Evolutionary conservation across 2,329 filamentous ascomycete species (phyloP), one percentile per base, ranked within the genome.

Genomic region (Aspergillus alliaceus): DNA sequence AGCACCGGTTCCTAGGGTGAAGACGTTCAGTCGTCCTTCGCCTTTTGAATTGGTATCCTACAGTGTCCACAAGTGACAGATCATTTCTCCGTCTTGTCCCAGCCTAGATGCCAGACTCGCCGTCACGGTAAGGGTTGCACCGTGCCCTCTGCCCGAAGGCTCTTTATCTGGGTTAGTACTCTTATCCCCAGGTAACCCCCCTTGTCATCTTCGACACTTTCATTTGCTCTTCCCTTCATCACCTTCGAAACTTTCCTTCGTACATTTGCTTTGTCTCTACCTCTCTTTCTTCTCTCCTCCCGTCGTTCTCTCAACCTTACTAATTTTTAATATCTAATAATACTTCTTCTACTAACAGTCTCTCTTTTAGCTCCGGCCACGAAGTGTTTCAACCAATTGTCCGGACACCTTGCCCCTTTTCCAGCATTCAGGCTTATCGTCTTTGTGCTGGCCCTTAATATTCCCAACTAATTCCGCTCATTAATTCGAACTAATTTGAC

Each of bases 391-490:
- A 63, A 64, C 40, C 59, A 68, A 64, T 68, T 64, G 57, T 65
- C 59, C 60, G 56, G 62, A 62, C 64, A 66, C 59, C 60, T 62
- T 63, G n/a, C 63, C 51, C 60, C 59, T 53, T 64, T 60, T 64
- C 64, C 71, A 70, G 69, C 69, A 69, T 68, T 60, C 60, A 66
- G 72, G 72, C 72, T 77, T 27, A 74, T 75, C 64, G 64, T 74
- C 74, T 71, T 56, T 55, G 66, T 68, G 67, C 73, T 75, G 75
- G 68, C 75, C 72, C 73, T 80, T 77, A 78, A 75, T 78, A 72
- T 63, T 70, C 73, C 81, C 80, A 84, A 84, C 82, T 84, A 84
- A 79, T 80, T 78, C 78, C 83, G 76, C 74, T 86, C 83, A 72
- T 82, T 84, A 78, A 71, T 73, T 60, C 53, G 57, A 62, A 64